Conservation (phyloP, 257 asterid genomes). For the Vinca minor region DNA sequence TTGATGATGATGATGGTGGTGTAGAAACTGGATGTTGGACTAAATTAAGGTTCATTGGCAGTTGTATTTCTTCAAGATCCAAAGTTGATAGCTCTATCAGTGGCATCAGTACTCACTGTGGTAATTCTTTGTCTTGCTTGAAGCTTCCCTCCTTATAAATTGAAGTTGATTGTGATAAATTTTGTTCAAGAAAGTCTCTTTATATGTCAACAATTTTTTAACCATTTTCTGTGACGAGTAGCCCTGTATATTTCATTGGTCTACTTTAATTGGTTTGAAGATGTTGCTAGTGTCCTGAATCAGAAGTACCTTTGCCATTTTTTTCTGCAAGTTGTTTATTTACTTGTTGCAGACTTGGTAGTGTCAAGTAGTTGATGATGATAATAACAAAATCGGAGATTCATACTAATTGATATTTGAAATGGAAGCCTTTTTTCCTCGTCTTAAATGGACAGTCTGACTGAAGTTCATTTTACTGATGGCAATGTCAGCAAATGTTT, state of each 20-base stretch:
- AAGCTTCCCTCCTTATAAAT: neutral
- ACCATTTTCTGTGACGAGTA: neutral
- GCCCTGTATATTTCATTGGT: conserved; percentile 3
- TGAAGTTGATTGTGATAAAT: neutral
- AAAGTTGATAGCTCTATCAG: conserved; percentile 87
- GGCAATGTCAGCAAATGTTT: neutral
- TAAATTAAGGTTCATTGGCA: conserved; percentile 59
- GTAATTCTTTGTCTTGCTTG: conserved; percentile 28
- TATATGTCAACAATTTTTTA: neutral
- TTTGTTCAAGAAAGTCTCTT: neutral
- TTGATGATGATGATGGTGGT: too few relatives aligned
- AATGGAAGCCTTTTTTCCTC: neutral
- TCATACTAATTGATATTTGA: neutral
- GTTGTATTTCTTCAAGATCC: conserved; percentile 95
- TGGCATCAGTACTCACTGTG: conserved; percentile 75
- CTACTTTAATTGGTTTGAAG: neutral
- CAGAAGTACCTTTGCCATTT: neutral
- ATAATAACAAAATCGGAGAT: neutral
- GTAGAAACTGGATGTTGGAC: conserved; percentile 72
- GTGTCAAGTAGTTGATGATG: neutral
- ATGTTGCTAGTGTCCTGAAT: neutral
- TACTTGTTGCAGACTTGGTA: neutral
- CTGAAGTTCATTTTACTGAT: neutral
- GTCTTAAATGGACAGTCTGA: neutral
- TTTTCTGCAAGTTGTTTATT: neutral